Evolutionary conservation across 805 yeast species (phyloP), one percentile per base, ranked within the genome.

Genomic region (Metschnikowia cerradonensis): DNA sequence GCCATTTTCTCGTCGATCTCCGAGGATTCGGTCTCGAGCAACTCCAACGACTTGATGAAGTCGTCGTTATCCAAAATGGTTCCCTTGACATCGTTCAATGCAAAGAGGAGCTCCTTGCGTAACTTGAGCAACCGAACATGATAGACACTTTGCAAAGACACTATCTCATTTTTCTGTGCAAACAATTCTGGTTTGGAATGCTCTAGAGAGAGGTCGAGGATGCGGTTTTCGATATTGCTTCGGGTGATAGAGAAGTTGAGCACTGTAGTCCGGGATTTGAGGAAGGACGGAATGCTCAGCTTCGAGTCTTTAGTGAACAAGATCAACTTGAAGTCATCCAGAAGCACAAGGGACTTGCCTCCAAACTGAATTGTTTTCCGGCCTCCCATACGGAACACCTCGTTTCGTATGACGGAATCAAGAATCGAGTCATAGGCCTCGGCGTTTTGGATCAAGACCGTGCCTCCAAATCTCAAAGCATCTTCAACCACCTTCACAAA

Each of bases 391-490:
- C 75, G 71, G 30, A 76, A 75, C 36, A 80, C 74, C 52, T 90
- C 96, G 32, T 73, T 72, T 42, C 80, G 75, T 44, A 92, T 65
- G 1, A 92, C 66, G 0, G 86, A 75, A 50, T 79, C 79, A 10
- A 92, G 61, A 6, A 88, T 67, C 0, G 97, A 96, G 62, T 92
- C 92, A 60, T 79, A 83, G 56, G 77, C 70, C 60, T 92, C 97
- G 3, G 91, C 90, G 67, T 92, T 92, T 56, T 81, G 81, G 15
- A 92, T 75, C 13, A 91, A 61, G 6, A 92, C 70, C 0, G 79
- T 59, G 2, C 88, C 90, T 4, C 98, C 97, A 73, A 91, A 91
- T 55, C 94, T 72, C 26, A 91, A 63, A 0, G 96, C 85, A 59
- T 89, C 86, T 62, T 90, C 96, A 14, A 92, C 61, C 40, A 81